Evolutionary conservation across 1,284 basidiomycete species (phyloP), one percentile per base, ranked within the genome.

Genomic region (Coriolopsis trogii): DNA sequence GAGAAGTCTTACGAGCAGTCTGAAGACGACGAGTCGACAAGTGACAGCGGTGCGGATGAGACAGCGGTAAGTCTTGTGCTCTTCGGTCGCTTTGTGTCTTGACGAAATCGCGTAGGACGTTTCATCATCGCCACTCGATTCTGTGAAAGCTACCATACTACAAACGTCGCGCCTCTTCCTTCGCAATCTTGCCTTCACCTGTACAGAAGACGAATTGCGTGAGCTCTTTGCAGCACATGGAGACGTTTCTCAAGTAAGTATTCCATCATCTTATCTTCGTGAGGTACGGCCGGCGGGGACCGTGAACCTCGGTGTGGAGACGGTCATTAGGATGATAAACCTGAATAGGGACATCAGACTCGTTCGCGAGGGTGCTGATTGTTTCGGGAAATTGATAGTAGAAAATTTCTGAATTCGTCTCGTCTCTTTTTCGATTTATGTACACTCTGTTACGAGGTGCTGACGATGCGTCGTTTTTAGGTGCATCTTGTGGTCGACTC

Each of bases 121-220:
- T 29, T 24, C 29, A 3, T 30, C 60, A 2, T 34, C 55, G 3
- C 52, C 67, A 3, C 48, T 61, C 18, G 79, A 86, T 44, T 67
- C 77, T 2, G 74, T 75, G 0, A 81, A 75, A 55, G 77, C 81
- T 26, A 85, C 84, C 0, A 93, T 98, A 49, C 73, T 90, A 21
- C 80, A 82, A 51, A 94, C 92, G 0, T 82, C 85, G 0, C 85
- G 96, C 1, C 74, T 98, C 4, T 98, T 98, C 67, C 75, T 98
- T 6, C 91, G 96, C 12, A 99, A 98, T 67, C 72, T 98, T 16
- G 80, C 95, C 0, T 98, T 93, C 65, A 81, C 89, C 0, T 91
- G 91, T 51, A 89, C 87, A 1, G 82, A 90, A 28, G 73, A 79
- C 3, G 93, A 97, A 45, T 70, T 98, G 2, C 67, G 72, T 6